A percentile compares a stretch with the other conserved stretches of the same genome.
Conservation (phyloP, 495 filamentous ascomycete genomes). For the Cercophora samala region DNA sequence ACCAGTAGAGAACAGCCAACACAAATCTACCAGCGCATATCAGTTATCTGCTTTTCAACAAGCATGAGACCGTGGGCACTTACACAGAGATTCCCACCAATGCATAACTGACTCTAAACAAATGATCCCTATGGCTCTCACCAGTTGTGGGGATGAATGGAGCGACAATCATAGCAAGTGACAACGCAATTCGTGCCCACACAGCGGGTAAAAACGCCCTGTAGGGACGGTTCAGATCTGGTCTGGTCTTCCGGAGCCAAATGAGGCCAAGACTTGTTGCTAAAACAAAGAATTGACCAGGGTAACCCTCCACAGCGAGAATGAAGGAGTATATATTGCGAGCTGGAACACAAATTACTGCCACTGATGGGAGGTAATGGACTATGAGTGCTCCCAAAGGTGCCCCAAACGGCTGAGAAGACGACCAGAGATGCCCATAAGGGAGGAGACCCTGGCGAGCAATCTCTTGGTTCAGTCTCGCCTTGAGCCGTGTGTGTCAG, state of each 20-base stretch:
- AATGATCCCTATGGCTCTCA: constrained; percentile 52
- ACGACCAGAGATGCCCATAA: constrained; percentile 58
- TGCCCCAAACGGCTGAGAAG: constrained; percentile 63
- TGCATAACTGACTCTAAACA: constrained; percentile 71
- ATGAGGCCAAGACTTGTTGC: constrained; percentile 59
- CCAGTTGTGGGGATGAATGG: constrained; percentile 52
- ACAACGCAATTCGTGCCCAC: constrained; percentile 44
- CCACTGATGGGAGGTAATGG: constrained; percentile 63
- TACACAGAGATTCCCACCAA: constrained; percentile 67
- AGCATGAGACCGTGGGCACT: constrained; percentile 37
- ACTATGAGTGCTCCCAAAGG: constrained; percentile 65
- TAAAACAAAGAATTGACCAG: constrained; percentile 58
- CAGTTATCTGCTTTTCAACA: neutral
- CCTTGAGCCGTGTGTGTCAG: constrained; percentile 37
- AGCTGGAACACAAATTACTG: constrained; percentile 63
- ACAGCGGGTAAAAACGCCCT: constrained; percentile 61
- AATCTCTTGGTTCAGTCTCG: constrained; percentile 54
- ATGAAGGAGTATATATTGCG: constrained; percentile 72
- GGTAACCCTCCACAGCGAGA: constrained; percentile 69
- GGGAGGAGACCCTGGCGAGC: constrained; percentile 61
- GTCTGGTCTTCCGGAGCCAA: constrained; percentile 58
- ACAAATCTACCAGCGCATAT: constrained; percentile 38
- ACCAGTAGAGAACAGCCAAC: constrained; percentile 58
- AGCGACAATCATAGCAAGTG: constrained; percentile 49
- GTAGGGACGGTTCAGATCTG: constrained; percentile 63